These are phyloP conservation scores for Hypomyces perniciosus DNA, from an alignment of 2,329 filamentous ascomycete genomes.

Conservation along the genomic window DNA sequence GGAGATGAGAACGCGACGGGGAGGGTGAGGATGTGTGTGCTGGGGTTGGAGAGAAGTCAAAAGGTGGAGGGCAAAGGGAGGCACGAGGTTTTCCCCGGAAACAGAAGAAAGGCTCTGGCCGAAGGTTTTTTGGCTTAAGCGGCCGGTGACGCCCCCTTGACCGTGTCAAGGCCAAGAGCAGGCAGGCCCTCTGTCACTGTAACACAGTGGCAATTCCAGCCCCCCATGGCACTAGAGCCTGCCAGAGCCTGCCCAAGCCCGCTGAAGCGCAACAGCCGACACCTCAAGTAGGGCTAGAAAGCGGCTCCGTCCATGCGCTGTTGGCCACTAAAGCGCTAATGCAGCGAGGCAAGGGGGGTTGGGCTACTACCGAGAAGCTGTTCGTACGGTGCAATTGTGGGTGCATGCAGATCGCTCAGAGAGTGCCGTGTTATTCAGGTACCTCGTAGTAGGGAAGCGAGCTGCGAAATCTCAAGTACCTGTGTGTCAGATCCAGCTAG, in stretches of 20 bases:
- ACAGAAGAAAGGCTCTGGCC: constrained; percentile 31
- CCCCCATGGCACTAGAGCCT: neutral
- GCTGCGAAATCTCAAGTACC: neutral
- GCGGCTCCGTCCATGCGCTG: constrained; percentile 2
- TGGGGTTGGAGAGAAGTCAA: constrained; percentile 16
- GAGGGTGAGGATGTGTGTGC: constrained; percentile 12
- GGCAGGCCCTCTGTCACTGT: constrained; percentile 3
- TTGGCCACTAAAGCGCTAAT: neutral
- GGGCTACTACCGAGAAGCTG: neutral
- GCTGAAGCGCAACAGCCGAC: neutral
- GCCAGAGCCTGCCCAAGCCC: neutral
- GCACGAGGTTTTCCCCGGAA: constrained; percentile 34
- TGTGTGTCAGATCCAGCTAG: constrained; percentile 6
- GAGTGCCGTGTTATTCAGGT: neutral
- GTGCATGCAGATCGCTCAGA: neutral
- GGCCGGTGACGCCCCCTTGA: constrained; percentile 24
- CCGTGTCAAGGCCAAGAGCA: constrained; percentile 6
- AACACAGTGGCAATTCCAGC: constrained; percentile 10
- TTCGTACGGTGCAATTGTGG: neutral
- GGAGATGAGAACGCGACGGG: constrained; percentile 6
- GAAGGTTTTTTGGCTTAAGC: constrained; percentile 33
- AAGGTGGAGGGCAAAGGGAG: constrained; percentile 25
- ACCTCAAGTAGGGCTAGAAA: constrained; percentile 7
- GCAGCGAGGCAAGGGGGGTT: neutral
- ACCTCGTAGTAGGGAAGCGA: neutral